Conservation (phyloP, 2,329 filamentous ascomycete species). For the Arachnomyces sp. region DNA sequence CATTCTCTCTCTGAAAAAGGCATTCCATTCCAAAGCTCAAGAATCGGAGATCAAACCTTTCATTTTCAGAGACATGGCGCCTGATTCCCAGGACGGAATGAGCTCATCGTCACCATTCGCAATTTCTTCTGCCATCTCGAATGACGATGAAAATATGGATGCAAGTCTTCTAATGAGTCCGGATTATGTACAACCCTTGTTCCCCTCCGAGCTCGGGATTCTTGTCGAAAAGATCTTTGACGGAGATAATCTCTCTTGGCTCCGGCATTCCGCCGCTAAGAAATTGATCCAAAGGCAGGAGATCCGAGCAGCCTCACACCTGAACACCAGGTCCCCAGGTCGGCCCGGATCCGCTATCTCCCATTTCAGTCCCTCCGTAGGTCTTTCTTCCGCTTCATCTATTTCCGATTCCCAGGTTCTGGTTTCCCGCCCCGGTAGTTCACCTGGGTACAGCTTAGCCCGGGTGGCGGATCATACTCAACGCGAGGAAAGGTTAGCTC, state of each 20-base stretch:
- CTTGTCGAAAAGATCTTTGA: constrained; percentile 73
- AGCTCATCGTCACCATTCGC: constrained; percentile 54
- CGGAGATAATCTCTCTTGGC: constrained; percentile 66
- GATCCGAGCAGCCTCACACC: constrained; percentile 8
- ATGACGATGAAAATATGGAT: constrained; percentile 79
- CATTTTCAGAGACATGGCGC: constrained; percentile 44
- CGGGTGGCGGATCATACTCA: constrained; percentile 54
- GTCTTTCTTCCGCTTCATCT: constrained; percentile 14
- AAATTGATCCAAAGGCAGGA: constrained; percentile 70
- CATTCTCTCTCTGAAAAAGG: constrained; percentile 52
- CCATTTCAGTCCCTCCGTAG: constrained; percentile 27
- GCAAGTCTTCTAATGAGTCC: constrained; percentile 89
- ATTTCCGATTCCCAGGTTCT: constrained; percentile 21
- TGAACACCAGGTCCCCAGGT: constrained; percentile 8
- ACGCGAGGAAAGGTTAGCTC: constrained; percentile 54
- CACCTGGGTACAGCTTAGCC: constrained; percentile 52
- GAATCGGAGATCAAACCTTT: constrained; percentile 56
- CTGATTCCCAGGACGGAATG: constrained; percentile 17
- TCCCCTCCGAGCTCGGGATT: constrained; percentile 62
- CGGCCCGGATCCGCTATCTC: constrained; percentile 22
- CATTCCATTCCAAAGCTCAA: constrained; percentile 25
- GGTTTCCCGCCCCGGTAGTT: constrained; percentile 18
- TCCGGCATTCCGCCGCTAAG: constrained; percentile 73
- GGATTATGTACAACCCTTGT: constrained; percentile 75
- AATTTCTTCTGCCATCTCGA: constrained; percentile 64